phyloP scores from a whole-genome alignment of 2,329 filamentous ascomycete species.

The Septoria petroselini region DNA sequence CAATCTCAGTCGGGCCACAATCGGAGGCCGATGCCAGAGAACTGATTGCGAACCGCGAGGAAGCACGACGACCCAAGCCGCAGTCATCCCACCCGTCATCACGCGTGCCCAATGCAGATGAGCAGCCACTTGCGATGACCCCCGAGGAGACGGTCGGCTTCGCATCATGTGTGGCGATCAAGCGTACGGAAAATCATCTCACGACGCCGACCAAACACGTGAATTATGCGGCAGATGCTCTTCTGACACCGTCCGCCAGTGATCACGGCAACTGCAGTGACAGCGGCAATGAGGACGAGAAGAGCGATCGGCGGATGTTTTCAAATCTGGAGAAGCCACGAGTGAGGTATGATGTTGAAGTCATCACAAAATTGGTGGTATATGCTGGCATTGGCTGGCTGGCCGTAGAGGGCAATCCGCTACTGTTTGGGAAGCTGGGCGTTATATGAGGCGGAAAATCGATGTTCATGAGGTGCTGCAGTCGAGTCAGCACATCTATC shows the following conservation, averaged over 20 bases:
- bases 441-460: slow-evolving; percentile 14
- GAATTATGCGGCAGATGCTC: slow-evolving; percentile 35
- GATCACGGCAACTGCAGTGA: slow-evolving; percentile 33
- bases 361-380: slow-evolving; percentile 92
- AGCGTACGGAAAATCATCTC: slow-evolving; percentile 28
- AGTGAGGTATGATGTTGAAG: slow-evolving; percentile 96
- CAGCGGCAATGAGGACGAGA: slow-evolving; percentile 38
- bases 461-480: not conserved
- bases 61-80: slow-evolving; percentile 33
- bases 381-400: slow-evolving; percentile 91
- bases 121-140: slow-evolving; percentile 7
- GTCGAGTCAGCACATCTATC: too few species aligned
- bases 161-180: slow-evolving; percentile 19
- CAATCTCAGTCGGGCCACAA: slow-evolving; percentile 88
- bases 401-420: slow-evolving; percentile 70
- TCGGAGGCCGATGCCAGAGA: slow-evolving; percentile 96
- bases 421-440: slow-evolving; percentile 55
- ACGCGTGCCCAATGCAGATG: not conserved
- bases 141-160: slow-evolving; percentile 19
- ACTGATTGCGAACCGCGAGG: slow-evolving; percentile 84
- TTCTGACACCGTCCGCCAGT: slow-evolving; percentile 36
- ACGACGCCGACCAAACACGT: slow-evolving; percentile 34
- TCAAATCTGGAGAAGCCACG: slow-evolving; percentile 77
- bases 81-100: slow-evolving; percentile 16
- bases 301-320: slow-evolving; percentile 66